phyloP scores from a whole-genome alignment of 257 asterid species.

The Solanum habrochaites region DNA sequence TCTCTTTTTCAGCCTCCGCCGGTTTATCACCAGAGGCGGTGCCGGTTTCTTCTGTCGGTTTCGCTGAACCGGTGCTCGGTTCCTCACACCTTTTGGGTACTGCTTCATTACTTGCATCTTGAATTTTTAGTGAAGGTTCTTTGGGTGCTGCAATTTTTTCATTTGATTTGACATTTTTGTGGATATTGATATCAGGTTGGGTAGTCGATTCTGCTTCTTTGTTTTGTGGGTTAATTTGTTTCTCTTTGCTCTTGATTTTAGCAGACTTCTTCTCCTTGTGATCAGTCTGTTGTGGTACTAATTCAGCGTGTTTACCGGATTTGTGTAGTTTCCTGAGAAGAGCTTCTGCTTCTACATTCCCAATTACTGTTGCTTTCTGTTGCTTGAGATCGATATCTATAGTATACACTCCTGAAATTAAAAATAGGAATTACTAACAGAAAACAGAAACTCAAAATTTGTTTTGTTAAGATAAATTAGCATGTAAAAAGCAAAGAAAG shows the following conservation, averaged over 20 bases:
- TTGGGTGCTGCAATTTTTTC: not conserved
- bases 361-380: slow-evolving; percentile 49
- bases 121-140: not conserved
- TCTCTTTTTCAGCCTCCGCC: not conserved
- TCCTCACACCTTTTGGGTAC: not conserved
- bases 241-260: slow-evolving; percentile 6
- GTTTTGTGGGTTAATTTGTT: slow-evolving; percentile 3
- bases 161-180: slow-evolving; percentile 3
- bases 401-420: slow-evolving; percentile 30
- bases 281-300: slow-evolving; percentile 32
- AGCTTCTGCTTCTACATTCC: slow-evolving; percentile 28
- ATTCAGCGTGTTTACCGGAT: slow-evolving; percentile 50
- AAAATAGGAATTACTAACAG: not conserved
- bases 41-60: not conserved
- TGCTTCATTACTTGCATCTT: not conserved
- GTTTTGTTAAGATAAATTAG: not conserved
- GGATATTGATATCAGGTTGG: not conserved
- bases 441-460: not conserved
- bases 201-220: not conserved
- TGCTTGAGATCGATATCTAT: slow-evolving; percentile 50
- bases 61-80: not conserved
- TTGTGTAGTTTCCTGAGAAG: slow-evolving; percentile 29
- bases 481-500: not conserved
- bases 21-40: not conserved
- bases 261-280: slow-evolving; percentile 3